Percentiles rank a stretch among this genome's conserved stretches.
Conservation (phyloP, 2,329 filamentous ascomycete genomes). For the Elsinoe perseae region DNA sequence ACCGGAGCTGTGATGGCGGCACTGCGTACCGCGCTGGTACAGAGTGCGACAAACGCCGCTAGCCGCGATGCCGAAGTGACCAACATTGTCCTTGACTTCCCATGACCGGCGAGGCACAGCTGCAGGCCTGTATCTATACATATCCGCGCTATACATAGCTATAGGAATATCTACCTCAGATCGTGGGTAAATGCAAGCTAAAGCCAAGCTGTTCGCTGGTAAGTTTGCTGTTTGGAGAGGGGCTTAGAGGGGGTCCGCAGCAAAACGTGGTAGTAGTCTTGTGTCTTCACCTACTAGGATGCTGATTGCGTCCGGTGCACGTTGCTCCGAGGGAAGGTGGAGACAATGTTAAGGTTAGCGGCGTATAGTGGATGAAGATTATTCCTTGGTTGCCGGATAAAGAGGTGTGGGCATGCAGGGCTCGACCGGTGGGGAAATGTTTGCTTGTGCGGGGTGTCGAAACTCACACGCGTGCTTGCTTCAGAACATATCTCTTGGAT, state of each 20-base stretch:
- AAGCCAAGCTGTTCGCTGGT: neutral
- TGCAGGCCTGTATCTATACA: neutral
- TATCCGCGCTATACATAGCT: neutral
- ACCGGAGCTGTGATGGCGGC: neutral
- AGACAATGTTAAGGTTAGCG: neutral
- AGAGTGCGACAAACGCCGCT: neutral
- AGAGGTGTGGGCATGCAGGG: neutral
- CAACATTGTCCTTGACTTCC: neutral
- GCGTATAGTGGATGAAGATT: neutral
- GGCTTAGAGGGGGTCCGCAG: neutral
- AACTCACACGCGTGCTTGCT: too few species aligned
- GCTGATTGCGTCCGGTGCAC: neutral
- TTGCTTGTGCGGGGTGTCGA: neutral
- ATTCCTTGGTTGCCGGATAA: neutral
- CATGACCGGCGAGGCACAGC: neutral
- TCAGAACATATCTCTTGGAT: too few species aligned
- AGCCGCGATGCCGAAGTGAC: neutral
- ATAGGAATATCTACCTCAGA: neutral
- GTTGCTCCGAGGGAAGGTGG: neutral
- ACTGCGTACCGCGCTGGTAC: neutral
- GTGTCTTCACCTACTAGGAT: neutral
- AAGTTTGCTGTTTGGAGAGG: neutral
- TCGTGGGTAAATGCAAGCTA: neutral
- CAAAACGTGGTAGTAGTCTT: neutral
- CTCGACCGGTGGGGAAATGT: neutral